phyloP scores from a whole-genome alignment of 345 rosid genomes.

The Lepidium sativum region DNA sequence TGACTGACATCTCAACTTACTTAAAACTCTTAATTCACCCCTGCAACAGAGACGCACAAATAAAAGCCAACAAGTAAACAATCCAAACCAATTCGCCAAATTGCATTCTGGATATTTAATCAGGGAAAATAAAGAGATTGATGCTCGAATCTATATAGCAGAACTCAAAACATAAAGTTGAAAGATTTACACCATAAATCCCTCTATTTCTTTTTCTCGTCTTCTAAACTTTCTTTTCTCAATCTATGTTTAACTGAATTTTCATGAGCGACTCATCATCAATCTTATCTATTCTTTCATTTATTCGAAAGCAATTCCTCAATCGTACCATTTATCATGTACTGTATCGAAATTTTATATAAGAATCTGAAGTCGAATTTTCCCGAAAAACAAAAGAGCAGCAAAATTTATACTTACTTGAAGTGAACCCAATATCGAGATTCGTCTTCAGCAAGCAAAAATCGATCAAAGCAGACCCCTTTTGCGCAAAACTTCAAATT shows the following conservation, averaged over 20 bases:
- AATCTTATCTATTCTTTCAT: background rate
- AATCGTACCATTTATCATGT: background rate
- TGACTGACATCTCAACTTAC: slow-evolving; percentile 50
- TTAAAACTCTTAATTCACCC: background rate
- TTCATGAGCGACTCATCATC: background rate
- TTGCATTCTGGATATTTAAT: background rate
- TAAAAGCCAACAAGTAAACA: background rate
- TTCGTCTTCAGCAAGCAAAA: slow-evolving; percentile 1
- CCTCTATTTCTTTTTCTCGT: background rate
- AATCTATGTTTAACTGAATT: background rate
- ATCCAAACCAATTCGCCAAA: background rate
- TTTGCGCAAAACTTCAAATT: background rate
- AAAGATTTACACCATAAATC: background rate
- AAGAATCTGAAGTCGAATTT: background rate
- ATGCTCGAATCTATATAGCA: background rate
- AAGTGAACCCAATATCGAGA: slow-evolving; percentile 7
- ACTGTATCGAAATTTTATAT: background rate
- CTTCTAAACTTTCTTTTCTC: background rate
- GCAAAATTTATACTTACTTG: slow-evolving; percentile 10
- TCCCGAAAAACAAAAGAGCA: background rate
- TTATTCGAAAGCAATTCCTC: background rate
- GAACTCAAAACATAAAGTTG: background rate
- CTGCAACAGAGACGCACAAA: slow-evolving; percentile 12
- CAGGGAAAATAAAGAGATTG: too few relatives aligned
- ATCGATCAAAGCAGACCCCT: background rate